phyloP scores from a whole-genome alignment of 768 basidiomycete species.

The Ramaria rubella region DNA sequence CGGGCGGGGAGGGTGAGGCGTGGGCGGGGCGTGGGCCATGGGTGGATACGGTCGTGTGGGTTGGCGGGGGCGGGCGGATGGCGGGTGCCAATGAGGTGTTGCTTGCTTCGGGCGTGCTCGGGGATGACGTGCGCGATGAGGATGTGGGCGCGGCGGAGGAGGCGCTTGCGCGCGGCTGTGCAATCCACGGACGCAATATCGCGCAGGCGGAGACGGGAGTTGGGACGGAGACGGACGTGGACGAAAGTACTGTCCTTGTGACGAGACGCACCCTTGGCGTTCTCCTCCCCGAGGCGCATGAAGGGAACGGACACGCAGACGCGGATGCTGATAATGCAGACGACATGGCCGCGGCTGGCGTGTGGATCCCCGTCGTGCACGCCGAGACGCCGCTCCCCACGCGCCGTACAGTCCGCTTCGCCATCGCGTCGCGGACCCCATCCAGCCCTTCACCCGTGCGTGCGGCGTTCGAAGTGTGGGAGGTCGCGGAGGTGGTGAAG shows the following conservation, averaged over 20 bases:
- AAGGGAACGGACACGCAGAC: background rate
- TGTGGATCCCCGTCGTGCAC: conserved; percentile 13
- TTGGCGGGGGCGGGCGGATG: conserved; percentile 18
- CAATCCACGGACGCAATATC: conserved; percentile 14
- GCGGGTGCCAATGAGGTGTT: conserved; percentile 11
- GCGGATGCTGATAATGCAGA: background rate
- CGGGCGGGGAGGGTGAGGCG: conserved; percentile 10
- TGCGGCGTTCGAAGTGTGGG: conserved; percentile 19
- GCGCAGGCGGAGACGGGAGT: background rate
- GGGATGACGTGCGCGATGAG: conserved; percentile 23
- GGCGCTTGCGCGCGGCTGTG: conserved; percentile 21
- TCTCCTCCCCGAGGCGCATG: background rate
- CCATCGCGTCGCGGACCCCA: conserved; percentile 4
- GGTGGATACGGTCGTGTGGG: conserved; percentile 22
- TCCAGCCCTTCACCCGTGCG: background rate
- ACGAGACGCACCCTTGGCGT: conserved; percentile 16
- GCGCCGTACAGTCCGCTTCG: conserved; percentile 16
- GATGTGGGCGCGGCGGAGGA: conserved; percentile 19
- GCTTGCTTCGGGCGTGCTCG: conserved; percentile 14
- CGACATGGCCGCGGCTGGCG: background rate
- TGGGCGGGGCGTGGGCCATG: conserved; percentile 13
- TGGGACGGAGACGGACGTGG: conserved; percentile 8
- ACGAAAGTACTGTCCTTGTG: conserved; percentile 10
- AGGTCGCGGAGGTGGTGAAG: conserved; percentile 15
- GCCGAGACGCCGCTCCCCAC: conserved; percentile 19